Evolutionary conservation across 257 asterid genomes (phyloP).

Genomic region (Gynochthodes officinalis): DNA sequence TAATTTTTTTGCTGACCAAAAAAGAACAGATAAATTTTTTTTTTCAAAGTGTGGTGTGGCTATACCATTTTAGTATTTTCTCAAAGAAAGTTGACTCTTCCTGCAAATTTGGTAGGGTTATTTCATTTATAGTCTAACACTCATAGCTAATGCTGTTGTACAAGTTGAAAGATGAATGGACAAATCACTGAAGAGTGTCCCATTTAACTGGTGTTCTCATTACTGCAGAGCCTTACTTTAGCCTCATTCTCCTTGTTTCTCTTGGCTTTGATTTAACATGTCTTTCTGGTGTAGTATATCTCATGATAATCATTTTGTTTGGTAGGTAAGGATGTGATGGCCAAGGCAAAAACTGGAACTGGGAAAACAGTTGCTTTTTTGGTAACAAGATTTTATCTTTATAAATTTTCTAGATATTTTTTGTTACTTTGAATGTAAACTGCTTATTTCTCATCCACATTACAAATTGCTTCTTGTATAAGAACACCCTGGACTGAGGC

Average conservation of each 20-base stretch:
- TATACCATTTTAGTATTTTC: neutral
- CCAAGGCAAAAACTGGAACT: constrained; percentile 99
- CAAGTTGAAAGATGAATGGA: neutral
- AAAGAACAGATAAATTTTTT: too few relatives aligned
- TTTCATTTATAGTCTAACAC: neutral
- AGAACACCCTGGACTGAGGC: neutral
- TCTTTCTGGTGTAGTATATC: neutral
- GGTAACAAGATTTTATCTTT: constrained; percentile 47
- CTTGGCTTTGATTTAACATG: neutral
- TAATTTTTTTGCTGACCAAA: neutral
- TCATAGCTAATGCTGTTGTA: neutral
- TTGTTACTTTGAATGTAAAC: neutral
- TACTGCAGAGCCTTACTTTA: neutral
- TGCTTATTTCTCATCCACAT: neutral
- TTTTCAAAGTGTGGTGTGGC: neutral
- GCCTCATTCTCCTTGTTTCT: neutral
- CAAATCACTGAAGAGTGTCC: neutral
- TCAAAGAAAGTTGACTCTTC: neutral
- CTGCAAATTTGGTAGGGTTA: neutral
- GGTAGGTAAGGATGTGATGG: constrained; percentile 94
- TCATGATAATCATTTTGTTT: constrained; percentile 6
- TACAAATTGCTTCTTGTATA: neutral
- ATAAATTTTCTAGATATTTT: neutral
- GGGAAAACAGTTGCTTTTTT: constrained; percentile 97
- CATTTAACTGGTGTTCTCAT: neutral